Base-by-base conservation (phyloP, 2,329 filamentous ascomycete species). In the Calonectria henricotiae region DNA sequence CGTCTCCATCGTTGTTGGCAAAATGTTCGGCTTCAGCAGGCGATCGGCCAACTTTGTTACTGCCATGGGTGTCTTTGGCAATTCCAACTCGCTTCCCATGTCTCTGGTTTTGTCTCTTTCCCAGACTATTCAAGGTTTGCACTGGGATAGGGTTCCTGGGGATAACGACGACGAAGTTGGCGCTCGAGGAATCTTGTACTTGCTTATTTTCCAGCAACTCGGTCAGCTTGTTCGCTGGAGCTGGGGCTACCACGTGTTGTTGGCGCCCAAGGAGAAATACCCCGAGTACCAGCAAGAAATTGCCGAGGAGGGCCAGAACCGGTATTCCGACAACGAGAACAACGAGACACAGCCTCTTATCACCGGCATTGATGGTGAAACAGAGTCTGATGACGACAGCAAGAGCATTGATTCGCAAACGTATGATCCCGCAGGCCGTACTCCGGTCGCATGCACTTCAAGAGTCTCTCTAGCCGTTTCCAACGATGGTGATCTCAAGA, bases 1-100 rank as follows among this genome's bases (percentile, higher is more conserved):
- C 3, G 94, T 95, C 65, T 92, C 95, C 2, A 84, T 90, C 9
- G 78, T 88, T 13, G 89, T 98, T 65, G 90, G 93, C 20, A 92
- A 89, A 82, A 85, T 90, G 60, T 97, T 95, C 81, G 87, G 93
- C 17, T 95, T 99, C 83, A 91, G 90, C 77, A 95, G 93, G 82
- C 91, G 96, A 72, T 93, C 95, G 47, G 90, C 92, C 74, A 99
- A 99, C 84, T 99, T 99, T 79, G 93, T 99, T 47, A 93, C 94
- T 37, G 96, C 96, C 64, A 99, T 99, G 96, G 95, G 94, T 43
- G 89, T 98, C 60, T 99, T 99, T 81, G 96, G 96, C 77, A 99
- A 99, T 82, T 98, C 96, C 39, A 99, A 99, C 83, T 98, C 96
- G 20, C 89, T 99, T 23, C 96, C 96, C 0, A 98, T 99, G 71